Base-by-base conservation (phyloP, 2,329 filamentous ascomycete genomes). In the Penicillium vulpinum region DNA sequence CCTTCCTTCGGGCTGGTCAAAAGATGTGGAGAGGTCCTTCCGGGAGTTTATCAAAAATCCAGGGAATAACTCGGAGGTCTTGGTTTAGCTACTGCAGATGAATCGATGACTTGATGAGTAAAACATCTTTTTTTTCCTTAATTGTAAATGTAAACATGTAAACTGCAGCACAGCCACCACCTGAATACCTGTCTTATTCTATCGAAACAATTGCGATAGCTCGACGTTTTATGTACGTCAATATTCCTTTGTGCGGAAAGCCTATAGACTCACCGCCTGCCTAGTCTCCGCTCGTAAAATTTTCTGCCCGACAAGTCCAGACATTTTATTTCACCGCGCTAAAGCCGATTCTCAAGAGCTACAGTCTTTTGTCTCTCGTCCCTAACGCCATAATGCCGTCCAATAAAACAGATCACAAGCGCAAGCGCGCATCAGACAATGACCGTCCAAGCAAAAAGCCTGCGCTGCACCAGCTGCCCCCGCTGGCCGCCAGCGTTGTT, bases 371-470 rank as follows among this genome's bases (percentile, higher is more conserved):
- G 41, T 47, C 15, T 49, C 49, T 43, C 11, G 33, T 47, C 22
- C 39, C 10, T 52, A 16, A 39, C 35, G 16, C 41, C 55, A 67
- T 29, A 50, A 76, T 76, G 74, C 66, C 68, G 22, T 68, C 65
- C 16, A 62, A 68, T 28, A 72, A 72, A 50, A 57, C 66, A 35
- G 77, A 80, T 49, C 82, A 80, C 67, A 83, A 83, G 74, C 75
- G 81, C 62, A 83, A 83, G 72, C 74, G 80, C 56, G 70, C 71
- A 49, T 76, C 76, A 5, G 76, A 78, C 48, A 73, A 71, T 40
- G 77, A 76, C 10, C 71, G 73, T 21, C 75, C 80, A 2, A 79
- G 71, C 66, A 83, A 83, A 63, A 83, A 81, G 70, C 63, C 75
- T 7, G 77, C 79, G 10, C 69, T 74, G 51, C 70, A 71, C 51